phyloP scores from a whole-genome alignment of 352 stramenopile genomes.

The Globisporangium rhizosaccharum region DNA sequence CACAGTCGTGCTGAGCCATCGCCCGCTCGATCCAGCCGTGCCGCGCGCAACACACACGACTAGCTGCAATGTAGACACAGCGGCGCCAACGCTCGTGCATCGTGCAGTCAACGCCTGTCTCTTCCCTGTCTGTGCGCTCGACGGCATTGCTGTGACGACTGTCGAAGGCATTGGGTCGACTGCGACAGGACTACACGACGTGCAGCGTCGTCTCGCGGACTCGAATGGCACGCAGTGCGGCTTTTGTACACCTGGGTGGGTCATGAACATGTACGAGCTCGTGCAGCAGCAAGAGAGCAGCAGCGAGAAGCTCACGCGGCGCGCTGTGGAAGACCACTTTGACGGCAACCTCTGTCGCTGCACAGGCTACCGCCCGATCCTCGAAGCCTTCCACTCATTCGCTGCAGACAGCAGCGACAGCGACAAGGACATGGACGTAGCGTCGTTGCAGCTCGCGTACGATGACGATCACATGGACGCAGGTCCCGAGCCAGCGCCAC shows the following conservation, averaged over 20 bases:
- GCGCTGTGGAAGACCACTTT: constrained; percentile 89
- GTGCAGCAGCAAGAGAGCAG: constrained; percentile 61
- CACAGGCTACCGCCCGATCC: constrained; percentile 82
- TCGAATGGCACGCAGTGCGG: constrained; percentile 93
- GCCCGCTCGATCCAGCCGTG: constrained; percentile 4
- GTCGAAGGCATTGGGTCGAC: constrained; percentile 69
- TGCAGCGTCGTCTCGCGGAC: constrained; percentile 87
- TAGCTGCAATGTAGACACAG: not conserved
- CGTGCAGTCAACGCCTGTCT: constrained; percentile 87
- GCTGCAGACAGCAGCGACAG: not conserved
- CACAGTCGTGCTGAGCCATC: constrained; percentile 89
- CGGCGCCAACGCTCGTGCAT: constrained; percentile 13
- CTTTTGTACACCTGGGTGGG: constrained; percentile 86
- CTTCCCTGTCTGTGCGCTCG: constrained; percentile 72
- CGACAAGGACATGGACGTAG: no score
- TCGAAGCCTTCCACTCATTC: constrained; percentile 28
- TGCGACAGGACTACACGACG: constrained; percentile 48
- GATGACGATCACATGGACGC: not conserved
- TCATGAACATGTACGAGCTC: constrained; percentile 81
- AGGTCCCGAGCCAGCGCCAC: no score
- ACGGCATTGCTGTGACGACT: constrained; percentile 80
- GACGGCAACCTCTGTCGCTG: constrained; percentile 96
- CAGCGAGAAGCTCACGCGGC: constrained; percentile 53
- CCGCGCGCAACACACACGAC: no score
- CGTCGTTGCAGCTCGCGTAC: constrained; percentile 7